Evolutionary conservation across 2,329 filamentous ascomycete genomes (phyloP).

Genomic region (Apiospora phragmitis): DNA sequence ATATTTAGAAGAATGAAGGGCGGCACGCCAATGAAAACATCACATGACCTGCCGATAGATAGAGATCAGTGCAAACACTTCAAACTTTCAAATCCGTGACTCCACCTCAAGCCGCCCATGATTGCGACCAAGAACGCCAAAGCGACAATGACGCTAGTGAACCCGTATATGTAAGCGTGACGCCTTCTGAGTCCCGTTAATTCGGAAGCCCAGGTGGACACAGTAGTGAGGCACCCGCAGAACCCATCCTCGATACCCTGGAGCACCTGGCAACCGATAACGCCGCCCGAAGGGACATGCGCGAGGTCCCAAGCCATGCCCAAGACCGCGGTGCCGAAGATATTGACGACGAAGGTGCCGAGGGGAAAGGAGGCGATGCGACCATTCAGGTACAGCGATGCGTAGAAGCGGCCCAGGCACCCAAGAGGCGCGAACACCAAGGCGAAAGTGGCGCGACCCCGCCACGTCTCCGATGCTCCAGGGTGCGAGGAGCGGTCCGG

Average conservation of each 20-base stretch:
- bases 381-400: constrained; percentile 70
- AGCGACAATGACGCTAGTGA: constrained; percentile 58
- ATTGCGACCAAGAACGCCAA: constrained; percentile 64
- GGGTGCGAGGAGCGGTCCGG: constrained; percentile 51
- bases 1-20: background rate
- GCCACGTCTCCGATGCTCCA: constrained; percentile 61
- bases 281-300: constrained; percentile 56
- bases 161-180: constrained; percentile 68
- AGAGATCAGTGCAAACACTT: constrained; percentile 34
- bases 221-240: constrained; percentile 66
- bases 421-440: constrained; percentile 82
- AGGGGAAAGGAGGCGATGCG: constrained; percentile 70
- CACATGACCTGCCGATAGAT: background rate
- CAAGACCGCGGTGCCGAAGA: constrained; percentile 72
- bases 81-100: constrained; percentile 50
- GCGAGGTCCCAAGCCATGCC: constrained; percentile 80
- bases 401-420: constrained; percentile 73
- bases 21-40: background rate
- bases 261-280: constrained; percentile 67
- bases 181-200: constrained; percentile 48
- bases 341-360: constrained; percentile 82
- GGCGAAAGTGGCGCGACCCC: constrained; percentile 72
- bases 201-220: constrained; percentile 68
- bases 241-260: constrained; percentile 69
- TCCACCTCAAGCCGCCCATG: constrained; percentile 78